phyloP scores from a whole-genome alignment of 2,329 filamentous ascomycete species.

The Botrytis porri region DNA sequence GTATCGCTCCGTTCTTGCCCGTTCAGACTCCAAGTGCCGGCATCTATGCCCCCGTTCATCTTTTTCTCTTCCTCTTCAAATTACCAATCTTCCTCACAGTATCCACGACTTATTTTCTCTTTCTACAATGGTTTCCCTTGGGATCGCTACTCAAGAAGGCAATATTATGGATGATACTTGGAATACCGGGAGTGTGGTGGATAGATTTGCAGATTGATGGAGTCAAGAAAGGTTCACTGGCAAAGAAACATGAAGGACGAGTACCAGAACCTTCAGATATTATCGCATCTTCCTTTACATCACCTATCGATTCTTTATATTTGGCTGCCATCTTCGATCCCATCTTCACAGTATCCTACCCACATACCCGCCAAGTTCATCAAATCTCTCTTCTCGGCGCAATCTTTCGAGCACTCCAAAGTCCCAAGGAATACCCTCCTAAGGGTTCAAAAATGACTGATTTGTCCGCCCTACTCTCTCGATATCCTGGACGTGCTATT shows the following conservation, averaged over 20 bases:
- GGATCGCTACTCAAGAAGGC: conserved; percentile 72
- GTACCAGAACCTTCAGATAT: conserved; percentile 77
- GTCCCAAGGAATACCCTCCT: conserved; percentile 50
- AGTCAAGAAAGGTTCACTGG: conserved; percentile 84
- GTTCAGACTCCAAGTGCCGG: conserved; percentile 63
- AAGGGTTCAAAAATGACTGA: conserved; percentile 53
- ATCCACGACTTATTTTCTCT: conserved; percentile 67
- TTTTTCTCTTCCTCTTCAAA: conserved; percentile 75
- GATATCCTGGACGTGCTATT: conserved; percentile 72
- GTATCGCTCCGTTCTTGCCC: conserved; percentile 93
- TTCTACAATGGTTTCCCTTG: conserved; percentile 79
- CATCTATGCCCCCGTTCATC: conserved; percentile 61
- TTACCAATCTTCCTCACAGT: conserved; percentile 73
- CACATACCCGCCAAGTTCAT: conserved; percentile 68
- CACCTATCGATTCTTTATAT: conserved; percentile 89
- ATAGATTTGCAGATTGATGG: conserved; percentile 97
- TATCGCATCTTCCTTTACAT: conserved; percentile 88
- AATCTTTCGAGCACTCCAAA: conserved; percentile 67
- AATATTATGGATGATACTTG: conserved; percentile 81
- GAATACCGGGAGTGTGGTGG: conserved; percentile 94
- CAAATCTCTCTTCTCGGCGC: conserved; percentile 75
- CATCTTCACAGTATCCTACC: conserved; percentile 85
- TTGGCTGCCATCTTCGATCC: conserved; percentile 95
- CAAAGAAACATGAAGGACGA: conserved; percentile 67
- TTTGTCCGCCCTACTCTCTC: conserved; percentile 58